These are phyloP conservation scores for Populus hybrid DNA, from an alignment of 441 rosid species.

Conservation along the genomic window DNA sequence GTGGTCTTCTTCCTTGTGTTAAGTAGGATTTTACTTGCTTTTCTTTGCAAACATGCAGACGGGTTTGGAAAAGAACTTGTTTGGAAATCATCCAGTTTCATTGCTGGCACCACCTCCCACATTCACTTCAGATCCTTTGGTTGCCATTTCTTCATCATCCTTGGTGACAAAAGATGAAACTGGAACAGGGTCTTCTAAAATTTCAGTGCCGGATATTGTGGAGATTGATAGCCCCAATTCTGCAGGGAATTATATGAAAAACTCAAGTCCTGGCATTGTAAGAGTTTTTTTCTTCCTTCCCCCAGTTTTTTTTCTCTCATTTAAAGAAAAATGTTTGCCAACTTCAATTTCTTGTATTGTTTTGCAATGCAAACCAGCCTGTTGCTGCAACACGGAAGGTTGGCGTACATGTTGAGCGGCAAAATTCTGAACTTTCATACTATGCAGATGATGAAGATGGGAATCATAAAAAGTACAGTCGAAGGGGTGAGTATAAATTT, in stretches of 20 bases:
- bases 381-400: slow-evolving; percentile 86
- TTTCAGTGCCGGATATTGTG: slow-evolving; percentile 71
- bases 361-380: slow-evolving; percentile 46
- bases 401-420: slow-evolving; percentile 61
- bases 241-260: slow-evolving; percentile 62
- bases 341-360: slow-evolving; percentile 1
- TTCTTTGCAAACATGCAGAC: slow-evolving; percentile 48
- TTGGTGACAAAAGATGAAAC: slow-evolving; percentile 37
- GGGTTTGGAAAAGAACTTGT: slow-evolving; percentile 79
- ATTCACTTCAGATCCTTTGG: slow-evolving; percentile 70
- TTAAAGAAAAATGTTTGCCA: neutral
- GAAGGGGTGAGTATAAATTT: slow-evolving; percentile 62
- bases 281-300: slow-evolving; percentile 29
- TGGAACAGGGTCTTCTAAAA: slow-evolving; percentile 42
- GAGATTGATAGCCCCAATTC: slow-evolving; percentile 87
- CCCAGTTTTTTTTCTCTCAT: neutral
- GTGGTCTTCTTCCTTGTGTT: neutral
- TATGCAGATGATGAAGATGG: slow-evolving; percentile 97
- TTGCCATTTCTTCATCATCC: slow-evolving; percentile 49
- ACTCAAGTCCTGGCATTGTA: slow-evolving; percentile 75
- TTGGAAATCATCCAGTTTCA: slow-evolving; percentile 87
- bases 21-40: slow-evolving; percentile 9
- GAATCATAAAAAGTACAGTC: slow-evolving; percentile 69
- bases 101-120: slow-evolving; percentile 67
- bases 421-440: slow-evolving; percentile 72